These are phyloP conservation scores for Viola odorata DNA, from an alignment of 345 rosid genomes.

Conservation along the genomic window DNA sequence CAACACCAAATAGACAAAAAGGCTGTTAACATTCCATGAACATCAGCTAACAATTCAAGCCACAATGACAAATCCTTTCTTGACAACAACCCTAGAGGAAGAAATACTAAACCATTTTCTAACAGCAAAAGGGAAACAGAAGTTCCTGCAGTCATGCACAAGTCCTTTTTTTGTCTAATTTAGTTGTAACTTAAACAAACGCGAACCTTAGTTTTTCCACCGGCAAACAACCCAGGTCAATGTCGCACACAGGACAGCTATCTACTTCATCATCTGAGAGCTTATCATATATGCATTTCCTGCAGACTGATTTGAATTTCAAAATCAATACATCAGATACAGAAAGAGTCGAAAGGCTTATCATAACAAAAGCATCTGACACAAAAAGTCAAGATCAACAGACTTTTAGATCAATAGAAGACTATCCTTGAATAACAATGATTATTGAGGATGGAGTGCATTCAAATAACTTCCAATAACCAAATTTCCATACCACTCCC, in stretches of 20 bases:
- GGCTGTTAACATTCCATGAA: too few species aligned
- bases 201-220: constrained; percentile 63
- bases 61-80: too few species aligned
- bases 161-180: not conserved
- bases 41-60: too few species aligned
- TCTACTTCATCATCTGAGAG: constrained; percentile 61
- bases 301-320: constrained; percentile 49
- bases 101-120: not conserved
- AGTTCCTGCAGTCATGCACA: not conserved
- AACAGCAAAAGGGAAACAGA: not conserved
- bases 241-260: constrained; percentile 66
- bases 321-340: constrained; percentile 16
- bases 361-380: not conserved
- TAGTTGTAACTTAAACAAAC: not conserved
- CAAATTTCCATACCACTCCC: not conserved
- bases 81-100: too few species aligned
- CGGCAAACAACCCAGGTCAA: constrained; percentile 60
- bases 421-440: not conserved
- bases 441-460: not conserved
- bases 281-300: constrained; percentile 65
- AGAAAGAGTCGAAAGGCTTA: not conserved
- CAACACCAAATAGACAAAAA: too few species aligned
- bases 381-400: not conserved
- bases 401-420: not conserved
- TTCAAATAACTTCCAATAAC: not conserved